Conservation (phyloP, 75 land plant species). For the Picea glauca region DNA sequence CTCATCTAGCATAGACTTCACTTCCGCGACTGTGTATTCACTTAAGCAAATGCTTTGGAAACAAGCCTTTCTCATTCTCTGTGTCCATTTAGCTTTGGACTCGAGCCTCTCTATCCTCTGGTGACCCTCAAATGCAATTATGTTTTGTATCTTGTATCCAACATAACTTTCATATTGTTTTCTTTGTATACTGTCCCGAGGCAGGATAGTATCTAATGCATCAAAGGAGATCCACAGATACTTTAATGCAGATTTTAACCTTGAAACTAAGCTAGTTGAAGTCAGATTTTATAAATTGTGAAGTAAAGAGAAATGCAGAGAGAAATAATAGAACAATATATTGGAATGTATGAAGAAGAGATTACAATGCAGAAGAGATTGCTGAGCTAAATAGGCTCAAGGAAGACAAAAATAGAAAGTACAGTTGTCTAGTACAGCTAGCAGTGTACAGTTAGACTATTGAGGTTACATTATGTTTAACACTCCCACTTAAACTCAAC, state of each 20-base stretch:
- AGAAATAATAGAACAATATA: no score
- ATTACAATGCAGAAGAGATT: no score
- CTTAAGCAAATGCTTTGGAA: slow-evolving; percentile 41
- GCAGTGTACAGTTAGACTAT: no score
- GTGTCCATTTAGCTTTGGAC: slow-evolving; percentile 52
- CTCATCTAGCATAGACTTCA: slow-evolving; percentile 68
- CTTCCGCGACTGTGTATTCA: slow-evolving; percentile 48
- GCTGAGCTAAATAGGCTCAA: no score
- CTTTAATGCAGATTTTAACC: slow-evolving; percentile 66
- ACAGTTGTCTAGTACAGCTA: no score
- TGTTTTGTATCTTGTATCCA: slow-evolving; percentile 58
- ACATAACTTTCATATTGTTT: slow-evolving; percentile 56
- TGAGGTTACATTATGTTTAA: no score
- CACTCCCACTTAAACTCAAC: no score
- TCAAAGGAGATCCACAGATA: slow-evolving; percentile 79
- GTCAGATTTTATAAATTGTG: no score
- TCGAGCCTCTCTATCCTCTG: slow-evolving; percentile 68
- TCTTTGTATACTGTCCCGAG: slow-evolving; percentile 45
- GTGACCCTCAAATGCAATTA: slow-evolving; percentile 70
- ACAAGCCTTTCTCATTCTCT: slow-evolving; percentile 51
- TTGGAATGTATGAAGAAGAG: no score
- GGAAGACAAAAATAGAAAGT: no score
- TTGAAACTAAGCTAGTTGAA: slow-evolving; percentile 31
- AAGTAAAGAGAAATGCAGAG: no score
- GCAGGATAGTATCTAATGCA: slow-evolving; percentile 56